A percentile compares a stretch with the other conserved stretches of the same genome.
Conservation (phyloP, 352 stramenopile genomes). For the Phytophthora pseudosyringae region DNA sequence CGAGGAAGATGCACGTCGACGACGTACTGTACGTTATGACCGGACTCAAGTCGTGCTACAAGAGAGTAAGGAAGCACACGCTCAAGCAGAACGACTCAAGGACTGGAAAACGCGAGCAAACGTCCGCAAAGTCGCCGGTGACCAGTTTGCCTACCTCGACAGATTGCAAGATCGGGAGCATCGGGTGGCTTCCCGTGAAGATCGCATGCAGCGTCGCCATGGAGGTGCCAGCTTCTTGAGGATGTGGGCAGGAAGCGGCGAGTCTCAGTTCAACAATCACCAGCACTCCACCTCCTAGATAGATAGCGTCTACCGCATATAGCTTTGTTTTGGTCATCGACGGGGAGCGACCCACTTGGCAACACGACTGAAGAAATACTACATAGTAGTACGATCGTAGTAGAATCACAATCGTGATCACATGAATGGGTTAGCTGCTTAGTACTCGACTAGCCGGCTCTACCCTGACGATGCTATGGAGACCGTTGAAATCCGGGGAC, state of each 20-base stretch:
- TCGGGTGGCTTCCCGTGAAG: conserved; percentile 50
- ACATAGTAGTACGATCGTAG: no score
- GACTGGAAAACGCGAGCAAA: conserved; percentile 66
- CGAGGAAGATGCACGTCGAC: conserved; percentile 46
- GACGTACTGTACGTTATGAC: conserved; percentile 49
- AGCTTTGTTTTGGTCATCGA: no score
- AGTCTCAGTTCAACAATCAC: conserved; percentile 76
- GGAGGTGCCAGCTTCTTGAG: conserved; percentile 69
- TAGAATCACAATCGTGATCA: not conserved
- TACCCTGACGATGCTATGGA: not conserved
- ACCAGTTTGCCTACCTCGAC: conserved; percentile 67
- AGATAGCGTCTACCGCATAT: not conserved
- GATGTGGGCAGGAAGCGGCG: conserved; percentile 82
- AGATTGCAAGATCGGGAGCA: conserved; percentile 68
- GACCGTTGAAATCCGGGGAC: not conserved
- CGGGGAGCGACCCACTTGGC: no score
- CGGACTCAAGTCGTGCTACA: conserved; percentile 51
- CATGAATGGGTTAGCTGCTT: no score
- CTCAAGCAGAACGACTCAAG: conserved; percentile 45
- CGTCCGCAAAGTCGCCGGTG: conserved; percentile 51
- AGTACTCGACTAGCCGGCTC: no score
- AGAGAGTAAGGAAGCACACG: conserved; percentile 36
- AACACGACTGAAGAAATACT: no score
- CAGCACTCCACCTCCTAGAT: conserved; percentile 2
- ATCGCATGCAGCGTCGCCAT: conserved; percentile 72